Evolutionary conservation across 1,139 yeast genomes (phyloP).

Genomic region (Candida sp.): DNA sequence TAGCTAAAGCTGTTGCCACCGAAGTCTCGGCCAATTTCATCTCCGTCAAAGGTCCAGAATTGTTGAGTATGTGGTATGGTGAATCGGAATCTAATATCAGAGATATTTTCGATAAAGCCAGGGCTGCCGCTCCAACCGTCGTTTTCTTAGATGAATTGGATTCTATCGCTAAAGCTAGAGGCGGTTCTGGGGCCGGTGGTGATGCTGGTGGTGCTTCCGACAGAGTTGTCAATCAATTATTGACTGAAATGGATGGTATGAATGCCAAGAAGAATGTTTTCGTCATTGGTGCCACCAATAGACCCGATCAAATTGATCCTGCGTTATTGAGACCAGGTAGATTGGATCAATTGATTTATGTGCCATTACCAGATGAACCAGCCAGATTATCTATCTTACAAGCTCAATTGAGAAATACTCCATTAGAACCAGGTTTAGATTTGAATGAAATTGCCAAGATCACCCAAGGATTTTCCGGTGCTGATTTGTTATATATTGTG

Average conservation of each 20-base stretch:
- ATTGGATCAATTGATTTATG: conserved; percentile 96
- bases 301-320: conserved; percentile 99
- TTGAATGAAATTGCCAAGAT: conserved; percentile 86
- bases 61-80: conserved; percentile 99
- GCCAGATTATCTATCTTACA: conserved; percentile 91
- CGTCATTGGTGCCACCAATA: conserved; percentile 98
- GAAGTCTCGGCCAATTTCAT: conserved; percentile 96
- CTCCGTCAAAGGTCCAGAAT: conserved; percentile 94
- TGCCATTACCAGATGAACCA: conserved; percentile 94
- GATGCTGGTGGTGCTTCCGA: conserved; percentile 99
- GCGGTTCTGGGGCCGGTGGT: conserved; percentile 77
- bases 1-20: conserved; percentile 97
- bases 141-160: conserved; percentile 97
- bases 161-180: conserved; percentile 97
- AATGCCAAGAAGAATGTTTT: conserved; percentile 98
- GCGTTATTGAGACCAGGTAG: conserved; percentile 99
- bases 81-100: conserved; percentile 97
- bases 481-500: conserved; percentile 94
- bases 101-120: conserved; percentile 96
- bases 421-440: conserved; percentile 95
- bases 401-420: conserved; percentile 98
- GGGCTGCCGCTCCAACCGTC: conserved; percentile 99
- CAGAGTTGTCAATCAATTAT: conserved; percentile 95
- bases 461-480: conserved; percentile 98
- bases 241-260: conserved; percentile 99